Conservation (phyloP, 1,284 basidiomycete genomes). For the Exobasidium cylindrosporum region DNA sequence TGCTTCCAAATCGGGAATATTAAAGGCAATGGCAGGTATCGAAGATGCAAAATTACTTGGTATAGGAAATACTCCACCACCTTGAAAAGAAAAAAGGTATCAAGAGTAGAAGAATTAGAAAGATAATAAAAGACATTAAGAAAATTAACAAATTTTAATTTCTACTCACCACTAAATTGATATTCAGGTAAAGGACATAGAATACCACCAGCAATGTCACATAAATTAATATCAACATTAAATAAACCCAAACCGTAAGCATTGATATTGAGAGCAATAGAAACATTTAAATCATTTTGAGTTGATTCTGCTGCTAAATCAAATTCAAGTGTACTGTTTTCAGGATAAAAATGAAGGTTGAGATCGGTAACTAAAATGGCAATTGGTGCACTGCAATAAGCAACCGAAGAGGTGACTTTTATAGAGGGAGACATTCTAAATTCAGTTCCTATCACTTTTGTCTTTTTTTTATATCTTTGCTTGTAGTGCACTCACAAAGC, state of each 20-base stretch:
- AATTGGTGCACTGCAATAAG: slow-evolving; percentile 48
- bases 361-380: slow-evolving; percentile 45
- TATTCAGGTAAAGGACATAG: slow-evolving; percentile 53
- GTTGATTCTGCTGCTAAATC: slow-evolving; percentile 46
- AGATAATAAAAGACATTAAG: too few relatives aligned
- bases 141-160: too few relatives aligned
- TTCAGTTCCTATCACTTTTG: too few relatives aligned
- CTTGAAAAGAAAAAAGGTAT: neutral
- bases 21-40: slow-evolving; percentile 77
- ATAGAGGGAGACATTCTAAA: too few relatives aligned
- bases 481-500: too few relatives aligned
- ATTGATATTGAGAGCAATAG: slow-evolving; percentile 39
- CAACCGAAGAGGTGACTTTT: slow-evolving; percentile 46
- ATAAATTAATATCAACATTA: slow-evolving; percentile 48
- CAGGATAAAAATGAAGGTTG: slow-evolving; percentile 40
- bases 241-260: slow-evolving; percentile 50
- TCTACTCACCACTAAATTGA: slow-evolving; percentile 35
- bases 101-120: neutral
- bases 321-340: slow-evolving; percentile 49
- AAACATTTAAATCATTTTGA: slow-evolving; percentile 28
- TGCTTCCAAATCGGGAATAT: slow-evolving; percentile 86
- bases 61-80: slow-evolving; percentile 68
- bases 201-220: slow-evolving; percentile 33
- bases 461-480: too few relatives aligned
- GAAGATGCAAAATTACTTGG: slow-evolving; percentile 61